Conservation (phyloP, 768 basidiomycete species). For the Cystoderma amianthinum region DNA sequence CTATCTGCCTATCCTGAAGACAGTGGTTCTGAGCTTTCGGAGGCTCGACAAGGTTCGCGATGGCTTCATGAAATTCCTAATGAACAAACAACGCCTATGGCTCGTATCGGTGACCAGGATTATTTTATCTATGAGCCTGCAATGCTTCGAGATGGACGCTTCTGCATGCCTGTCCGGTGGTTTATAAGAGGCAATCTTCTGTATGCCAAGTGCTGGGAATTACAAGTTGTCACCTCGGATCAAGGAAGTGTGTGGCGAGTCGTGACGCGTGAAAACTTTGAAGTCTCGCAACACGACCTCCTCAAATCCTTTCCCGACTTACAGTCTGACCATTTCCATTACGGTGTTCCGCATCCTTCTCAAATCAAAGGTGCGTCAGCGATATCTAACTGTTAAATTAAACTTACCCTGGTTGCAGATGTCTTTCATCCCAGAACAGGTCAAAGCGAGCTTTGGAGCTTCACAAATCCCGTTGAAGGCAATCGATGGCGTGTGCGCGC, state of each 20-base stretch:
- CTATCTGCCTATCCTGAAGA: background rate
- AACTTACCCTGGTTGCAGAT: no score
- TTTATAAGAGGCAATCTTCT: background rate
- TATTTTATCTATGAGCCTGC: background rate
- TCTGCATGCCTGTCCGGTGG: background rate
- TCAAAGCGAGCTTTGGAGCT: background rate
- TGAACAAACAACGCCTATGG: background rate
- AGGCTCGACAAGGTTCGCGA: background rate
- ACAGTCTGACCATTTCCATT: background rate
- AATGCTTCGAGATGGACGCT: background rate
- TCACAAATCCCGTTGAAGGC: background rate
- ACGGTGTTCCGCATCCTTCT: background rate
- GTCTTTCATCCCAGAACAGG: no score
- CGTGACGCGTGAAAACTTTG: background rate
- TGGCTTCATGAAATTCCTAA: background rate
- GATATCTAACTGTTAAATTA: no score
- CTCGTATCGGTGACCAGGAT: background rate
- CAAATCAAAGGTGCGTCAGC: background rate
- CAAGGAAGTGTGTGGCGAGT: background rate
- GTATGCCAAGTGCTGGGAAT: background rate
- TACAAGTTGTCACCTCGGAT: background rate
- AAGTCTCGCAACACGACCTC: background rate
- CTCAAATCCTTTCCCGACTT: background rate
- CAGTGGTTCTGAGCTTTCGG: background rate
- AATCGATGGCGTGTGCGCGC: slow-evolving; percentile 21